These are phyloP conservation scores for Lachnellula willkommii DNA, from an alignment of 2,329 filamentous ascomycete species.

Conservation along the genomic window DNA sequence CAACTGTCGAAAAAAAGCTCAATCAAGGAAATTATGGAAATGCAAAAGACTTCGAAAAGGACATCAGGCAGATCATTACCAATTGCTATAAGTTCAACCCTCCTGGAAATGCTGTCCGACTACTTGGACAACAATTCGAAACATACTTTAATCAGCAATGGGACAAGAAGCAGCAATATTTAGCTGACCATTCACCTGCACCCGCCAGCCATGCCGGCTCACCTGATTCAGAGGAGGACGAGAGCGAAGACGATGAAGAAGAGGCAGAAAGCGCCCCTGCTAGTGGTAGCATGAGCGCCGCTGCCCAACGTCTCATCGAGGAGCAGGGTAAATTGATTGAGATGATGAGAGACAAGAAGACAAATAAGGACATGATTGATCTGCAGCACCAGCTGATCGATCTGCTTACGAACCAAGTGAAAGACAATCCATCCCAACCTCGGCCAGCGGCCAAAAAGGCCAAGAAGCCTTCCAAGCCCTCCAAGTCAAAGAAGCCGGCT, in stretches of 20 bases:
- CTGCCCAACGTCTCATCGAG: conserved; percentile 43
- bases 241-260: conserved; percentile 56
- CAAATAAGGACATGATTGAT: conserved; percentile 43
- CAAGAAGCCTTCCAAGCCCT: conserved; percentile 49
- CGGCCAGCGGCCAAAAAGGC: conserved; percentile 33
- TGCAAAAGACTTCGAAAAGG: conserved; percentile 78
- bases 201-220: conserved; percentile 59
- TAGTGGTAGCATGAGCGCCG: conserved; percentile 28
- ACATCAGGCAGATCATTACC: conserved; percentile 74
- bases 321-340: conserved; percentile 55
- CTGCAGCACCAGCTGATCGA: conserved; percentile 51
- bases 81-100: conserved; percentile 94
- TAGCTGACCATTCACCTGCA: conserved; percentile 66
- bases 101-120: conserved; percentile 67
- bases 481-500: conserved; percentile 36
- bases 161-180: conserved; percentile 73
- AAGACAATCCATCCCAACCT: conserved; percentile 32
- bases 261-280: conserved; percentile 42
- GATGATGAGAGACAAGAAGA: conserved; percentile 45
- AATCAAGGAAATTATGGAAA: conserved; percentile 72
- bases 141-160: conserved; percentile 70
- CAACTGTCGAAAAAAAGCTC: conserved; percentile 74
- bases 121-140: conserved; percentile 67
- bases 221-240: conserved; percentile 67
- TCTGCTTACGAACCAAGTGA: conserved; percentile 52